phyloP scores from a whole-genome alignment of 352 stramenopile genomes.

The Thalassiosira sp. region DNA sequence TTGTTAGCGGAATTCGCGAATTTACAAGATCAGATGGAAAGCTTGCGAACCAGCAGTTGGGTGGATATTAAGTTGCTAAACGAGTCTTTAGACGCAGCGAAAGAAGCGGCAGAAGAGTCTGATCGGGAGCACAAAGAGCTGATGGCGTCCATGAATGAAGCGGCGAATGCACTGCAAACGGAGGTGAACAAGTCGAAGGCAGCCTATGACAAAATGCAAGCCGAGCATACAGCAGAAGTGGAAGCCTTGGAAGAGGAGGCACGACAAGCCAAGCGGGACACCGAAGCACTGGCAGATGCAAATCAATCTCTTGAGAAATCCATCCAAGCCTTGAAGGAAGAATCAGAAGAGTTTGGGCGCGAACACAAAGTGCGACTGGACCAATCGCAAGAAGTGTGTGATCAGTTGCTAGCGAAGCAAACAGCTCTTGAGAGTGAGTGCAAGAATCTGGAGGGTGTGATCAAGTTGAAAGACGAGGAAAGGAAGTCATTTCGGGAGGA shows the following conservation, averaged over 20 bases:
- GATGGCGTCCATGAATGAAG: too few relatives aligned
- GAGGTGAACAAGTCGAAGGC: too few relatives aligned
- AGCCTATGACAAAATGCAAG: too few relatives aligned
- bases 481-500: neutral
- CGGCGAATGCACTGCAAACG: too few relatives aligned
- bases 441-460: neutral
- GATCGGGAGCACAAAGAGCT: too few relatives aligned
- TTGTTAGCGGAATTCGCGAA: neutral
- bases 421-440: neutral
- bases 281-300: neutral
- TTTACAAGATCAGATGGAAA: neutral
- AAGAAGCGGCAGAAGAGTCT: too few relatives aligned
- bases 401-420: neutral
- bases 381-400: neutral
- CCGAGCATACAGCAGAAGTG: neutral
- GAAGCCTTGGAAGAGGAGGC: neutral
- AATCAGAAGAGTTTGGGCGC: neutral
- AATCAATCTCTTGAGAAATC: conserved; percentile 2
- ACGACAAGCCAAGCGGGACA: neutral
- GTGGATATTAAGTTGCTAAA: neutral
- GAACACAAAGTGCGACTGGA: neutral
- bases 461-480: neutral
- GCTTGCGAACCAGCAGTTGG: neutral
- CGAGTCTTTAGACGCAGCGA: too few relatives aligned
- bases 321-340: neutral